A percentile compares a stretch with the other conserved stretches of the same genome.
Evolutionary conservation across 2,329 filamentous ascomycete species (phyloP).

Genomic region (Epichloe uncinata): DNA sequence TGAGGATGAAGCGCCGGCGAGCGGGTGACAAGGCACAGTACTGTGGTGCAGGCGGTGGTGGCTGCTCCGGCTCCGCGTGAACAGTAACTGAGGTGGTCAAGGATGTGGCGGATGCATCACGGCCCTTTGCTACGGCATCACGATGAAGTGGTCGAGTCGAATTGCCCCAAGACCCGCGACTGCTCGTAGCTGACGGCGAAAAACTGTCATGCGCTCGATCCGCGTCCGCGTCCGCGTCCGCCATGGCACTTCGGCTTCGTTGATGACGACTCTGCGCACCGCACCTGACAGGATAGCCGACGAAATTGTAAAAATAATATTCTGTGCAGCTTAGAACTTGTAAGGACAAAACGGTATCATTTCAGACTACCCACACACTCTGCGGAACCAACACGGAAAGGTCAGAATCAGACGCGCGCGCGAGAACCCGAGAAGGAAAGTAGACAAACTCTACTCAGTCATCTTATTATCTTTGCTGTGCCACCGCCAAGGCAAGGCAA

Average conservation of each 20-base stretch:
- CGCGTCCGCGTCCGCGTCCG: background rate
- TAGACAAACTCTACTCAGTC: too few relatives aligned
- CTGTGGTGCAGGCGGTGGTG: conserved; percentile 6
- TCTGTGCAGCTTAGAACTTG: too few relatives aligned
- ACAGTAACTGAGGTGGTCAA: background rate
- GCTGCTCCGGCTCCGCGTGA: background rate
- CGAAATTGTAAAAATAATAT: background rate
- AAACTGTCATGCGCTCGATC: background rate
- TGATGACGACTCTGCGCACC: background rate
- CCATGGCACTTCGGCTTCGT: background rate
- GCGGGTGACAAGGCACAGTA: conserved; percentile 26
- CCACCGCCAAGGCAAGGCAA: too few relatives aligned
- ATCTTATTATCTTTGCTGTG: too few relatives aligned
- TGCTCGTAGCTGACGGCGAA: background rate
- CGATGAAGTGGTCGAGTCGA: background rate
- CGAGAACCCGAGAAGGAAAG: background rate
- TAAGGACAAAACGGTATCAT: too few relatives aligned
- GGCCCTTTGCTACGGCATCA: background rate
- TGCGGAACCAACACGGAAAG: too few relatives aligned
- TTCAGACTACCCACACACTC: too few relatives aligned
- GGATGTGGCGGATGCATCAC: background rate
- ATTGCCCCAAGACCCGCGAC: background rate
- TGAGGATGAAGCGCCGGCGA: conserved; percentile 24
- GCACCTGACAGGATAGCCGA: background rate
- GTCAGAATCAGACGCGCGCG: background rate